Percentiles rank a stretch among this genome's conserved stretches.
phyloP scores from a whole-genome alignment of 73 alveolate species.

The Halteria grandinella region DNA sequence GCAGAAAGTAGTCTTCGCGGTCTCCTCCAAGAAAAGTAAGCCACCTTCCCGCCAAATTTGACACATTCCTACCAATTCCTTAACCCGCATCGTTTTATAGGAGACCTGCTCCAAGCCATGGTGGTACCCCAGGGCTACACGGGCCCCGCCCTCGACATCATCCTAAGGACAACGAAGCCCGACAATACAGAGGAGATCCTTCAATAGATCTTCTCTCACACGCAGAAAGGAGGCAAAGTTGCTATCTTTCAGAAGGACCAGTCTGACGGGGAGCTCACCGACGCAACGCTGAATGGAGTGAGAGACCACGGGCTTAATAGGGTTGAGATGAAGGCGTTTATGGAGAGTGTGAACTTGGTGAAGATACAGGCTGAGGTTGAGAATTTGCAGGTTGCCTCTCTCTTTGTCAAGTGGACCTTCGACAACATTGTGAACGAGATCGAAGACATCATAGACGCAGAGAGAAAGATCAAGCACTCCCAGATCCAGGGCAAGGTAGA shows the following conservation, averaged over 20 bases:
- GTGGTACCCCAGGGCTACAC: constrained; percentile 48
- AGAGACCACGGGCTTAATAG: background rate
- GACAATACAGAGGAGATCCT: constrained; percentile 50
- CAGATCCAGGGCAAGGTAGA: constrained; percentile 57
- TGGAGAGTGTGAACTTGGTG: constrained; percentile 30
- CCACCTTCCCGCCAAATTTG: constrained; percentile 47
- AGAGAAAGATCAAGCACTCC: constrained; percentile 69
- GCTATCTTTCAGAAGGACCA: constrained; percentile 36
- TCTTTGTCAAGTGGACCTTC: constrained; percentile 55
- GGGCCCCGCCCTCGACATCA: constrained; percentile 55
- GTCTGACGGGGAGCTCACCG: constrained; percentile 36
- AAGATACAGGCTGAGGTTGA: constrained; percentile 40
- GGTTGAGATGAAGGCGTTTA: constrained; percentile 43
- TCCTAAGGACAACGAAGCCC: constrained; percentile 49
- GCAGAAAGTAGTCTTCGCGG: constrained; percentile 65
- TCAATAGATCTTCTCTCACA: constrained; percentile 25
- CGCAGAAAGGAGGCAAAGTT: constrained; percentile 6
- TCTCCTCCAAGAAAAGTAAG: constrained; percentile 68
- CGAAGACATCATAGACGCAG: constrained; percentile 82
- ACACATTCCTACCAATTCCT: background rate
- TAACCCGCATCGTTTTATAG: constrained; percentile 12
- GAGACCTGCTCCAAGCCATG: constrained; percentile 34
- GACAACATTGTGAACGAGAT: constrained; percentile 54
- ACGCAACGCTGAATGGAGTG: background rate
- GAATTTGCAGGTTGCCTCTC: constrained; percentile 21